A percentile compares a stretch with the other conserved stretches of the same genome.
These are phyloP conservation scores for Fusarium tanahbumbuense DNA, from an alignment of 2,329 filamentous ascomycete genomes.

Conservation along the genomic window DNA sequence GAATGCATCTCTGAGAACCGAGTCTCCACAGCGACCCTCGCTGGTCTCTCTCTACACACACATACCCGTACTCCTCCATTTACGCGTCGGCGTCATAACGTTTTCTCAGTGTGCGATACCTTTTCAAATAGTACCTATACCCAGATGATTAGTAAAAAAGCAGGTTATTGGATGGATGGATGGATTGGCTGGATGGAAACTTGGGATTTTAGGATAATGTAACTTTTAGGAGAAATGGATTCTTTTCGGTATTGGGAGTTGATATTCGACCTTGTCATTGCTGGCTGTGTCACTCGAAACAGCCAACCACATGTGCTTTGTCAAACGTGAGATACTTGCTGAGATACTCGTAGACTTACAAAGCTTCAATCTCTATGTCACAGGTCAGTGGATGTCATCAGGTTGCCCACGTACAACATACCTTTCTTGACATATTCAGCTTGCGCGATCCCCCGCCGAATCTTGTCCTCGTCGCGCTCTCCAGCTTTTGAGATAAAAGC, in stretches of 20 bases:
- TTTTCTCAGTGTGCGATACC: conserved; percentile 86
- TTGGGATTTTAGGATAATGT: conserved; percentile 20
- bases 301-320: background rate
- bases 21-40: conserved; percentile 4
- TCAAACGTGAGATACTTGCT: background rate
- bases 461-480: conserved; percentile 78
- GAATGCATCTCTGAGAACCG: conserved; percentile 10
- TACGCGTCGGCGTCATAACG: conserved; percentile 71
- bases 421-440: conserved; percentile 94
- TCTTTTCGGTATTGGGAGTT: conserved; percentile 10
- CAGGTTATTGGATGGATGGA: conserved; percentile 17
- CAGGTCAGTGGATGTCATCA: conserved; percentile 3
- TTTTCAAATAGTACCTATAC: conserved; percentile 76
- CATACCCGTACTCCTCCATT: conserved; percentile 25
- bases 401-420: conserved; percentile 49
- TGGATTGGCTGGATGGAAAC: conserved; percentile 4
- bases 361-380: conserved; percentile 81
- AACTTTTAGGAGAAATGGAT: conserved; percentile 17
- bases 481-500: conserved; percentile 83
- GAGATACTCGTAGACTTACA: conserved; percentile 70
- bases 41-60: conserved; percentile 14
- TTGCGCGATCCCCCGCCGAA: conserved; percentile 77
- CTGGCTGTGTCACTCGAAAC: background rate
- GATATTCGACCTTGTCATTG: background rate
- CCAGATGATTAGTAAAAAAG: conserved; percentile 43